Evolutionary conservation across 345 rosid species (phyloP).

Genomic region (Tarenaya hassleriana): DNA sequence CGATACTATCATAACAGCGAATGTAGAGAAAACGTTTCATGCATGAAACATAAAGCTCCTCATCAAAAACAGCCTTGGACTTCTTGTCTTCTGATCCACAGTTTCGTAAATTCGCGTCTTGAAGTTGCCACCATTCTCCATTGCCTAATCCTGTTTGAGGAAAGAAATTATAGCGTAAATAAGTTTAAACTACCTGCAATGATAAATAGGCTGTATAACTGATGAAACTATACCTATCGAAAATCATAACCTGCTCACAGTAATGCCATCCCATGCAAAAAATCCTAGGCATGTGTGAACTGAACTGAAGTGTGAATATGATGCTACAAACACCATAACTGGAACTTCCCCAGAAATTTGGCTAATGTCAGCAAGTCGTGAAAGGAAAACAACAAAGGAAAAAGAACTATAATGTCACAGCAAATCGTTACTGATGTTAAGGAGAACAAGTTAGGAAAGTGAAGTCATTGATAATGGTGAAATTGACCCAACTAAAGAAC

Average conservation of each 20-base stretch:
- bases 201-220: constrained; percentile 1
- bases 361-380: too few relatives aligned
- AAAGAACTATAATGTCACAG: neutral
- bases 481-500: too few relatives aligned
- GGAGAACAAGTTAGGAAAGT: too few relatives aligned
- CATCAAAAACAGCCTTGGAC: constrained; percentile 24
- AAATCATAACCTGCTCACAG: neutral
- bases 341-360: neutral
- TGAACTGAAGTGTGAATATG: neutral
- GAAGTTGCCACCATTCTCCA: constrained; percentile 24
- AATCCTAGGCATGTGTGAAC: neutral
- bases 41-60: constrained; percentile 45
- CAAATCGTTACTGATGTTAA: too few relatives aligned
- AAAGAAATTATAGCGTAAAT: neutral
- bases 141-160: constrained; percentile 25
- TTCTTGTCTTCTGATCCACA: constrained; percentile 4
- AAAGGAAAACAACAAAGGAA: neutral
- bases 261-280: neutral
- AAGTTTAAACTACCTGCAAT: neutral
- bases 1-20: constrained; percentile 57
- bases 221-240: constrained; percentile 1
- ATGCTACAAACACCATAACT: neutral
- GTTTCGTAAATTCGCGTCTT: constrained; percentile 15
- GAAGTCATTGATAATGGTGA: too few relatives aligned
- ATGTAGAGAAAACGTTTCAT: constrained; percentile 58